Conservation (phyloP, 768 basidiomycete genomes). For the Leccinum broughii region DNA sequence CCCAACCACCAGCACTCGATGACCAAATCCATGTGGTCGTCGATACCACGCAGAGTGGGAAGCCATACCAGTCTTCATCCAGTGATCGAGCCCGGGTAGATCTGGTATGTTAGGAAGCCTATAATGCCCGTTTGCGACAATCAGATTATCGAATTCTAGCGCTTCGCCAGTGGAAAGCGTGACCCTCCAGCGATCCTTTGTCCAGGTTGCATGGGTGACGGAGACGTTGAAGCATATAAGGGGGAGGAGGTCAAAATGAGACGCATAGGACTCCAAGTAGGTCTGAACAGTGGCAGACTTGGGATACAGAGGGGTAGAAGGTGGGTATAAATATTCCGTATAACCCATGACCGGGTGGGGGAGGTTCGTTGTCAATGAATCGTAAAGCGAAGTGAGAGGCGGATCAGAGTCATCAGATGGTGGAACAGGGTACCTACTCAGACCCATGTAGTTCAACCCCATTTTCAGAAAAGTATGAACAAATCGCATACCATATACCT, state of each 20-base stretch:
- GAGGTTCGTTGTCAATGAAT: slow-evolving; percentile 79
- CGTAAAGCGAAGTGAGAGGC: slow-evolving; percentile 71
- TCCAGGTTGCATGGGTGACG: slow-evolving; percentile 50
- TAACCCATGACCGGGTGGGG: slow-evolving; percentile 80
- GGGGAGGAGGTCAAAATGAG: slow-evolving; percentile 56
- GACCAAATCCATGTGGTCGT: slow-evolving; percentile 41
- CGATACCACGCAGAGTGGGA: slow-evolving; percentile 73
- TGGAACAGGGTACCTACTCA: slow-evolving; percentile 54
- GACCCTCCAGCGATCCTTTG: slow-evolving; percentile 50
- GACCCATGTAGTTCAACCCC: background rate
- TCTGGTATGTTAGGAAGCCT: slow-evolving; percentile 60
- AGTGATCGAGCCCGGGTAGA: slow-evolving; percentile 57
- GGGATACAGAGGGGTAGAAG: slow-evolving; percentile 72
- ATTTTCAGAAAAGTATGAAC: background rate
- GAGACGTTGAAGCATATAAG: slow-evolving; percentile 63
- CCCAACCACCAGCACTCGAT: slow-evolving; percentile 47
- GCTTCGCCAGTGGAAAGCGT: slow-evolving; percentile 39
- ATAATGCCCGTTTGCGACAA: slow-evolving; percentile 80
- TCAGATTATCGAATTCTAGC: slow-evolving; percentile 57
- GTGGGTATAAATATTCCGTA: slow-evolving; percentile 62
- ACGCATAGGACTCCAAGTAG: slow-evolving; percentile 72
- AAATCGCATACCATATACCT: slow-evolving; percentile 66
- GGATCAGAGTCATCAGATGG: slow-evolving; percentile 41
- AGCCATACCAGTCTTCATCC: slow-evolving; percentile 54
- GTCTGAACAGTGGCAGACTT: slow-evolving; percentile 54